A percentile compares a stretch with the other conserved stretches of the same genome.
Conservation (phyloP, 768 basidiomycete species). For the Tricholoma matsutake region DNA sequence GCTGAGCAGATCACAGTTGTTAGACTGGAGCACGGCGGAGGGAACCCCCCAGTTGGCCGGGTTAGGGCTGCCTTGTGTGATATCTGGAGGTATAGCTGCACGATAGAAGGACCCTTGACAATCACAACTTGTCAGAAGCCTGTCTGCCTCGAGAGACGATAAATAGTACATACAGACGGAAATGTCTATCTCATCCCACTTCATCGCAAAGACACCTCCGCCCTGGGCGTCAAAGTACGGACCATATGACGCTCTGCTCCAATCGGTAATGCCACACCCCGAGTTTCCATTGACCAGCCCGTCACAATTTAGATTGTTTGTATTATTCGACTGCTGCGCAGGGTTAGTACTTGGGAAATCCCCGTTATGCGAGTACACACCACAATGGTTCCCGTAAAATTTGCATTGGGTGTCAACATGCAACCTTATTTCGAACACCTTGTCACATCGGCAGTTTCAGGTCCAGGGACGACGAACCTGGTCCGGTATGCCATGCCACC, state of each 20-base stretch:
- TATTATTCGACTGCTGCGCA: constrained; percentile 42
- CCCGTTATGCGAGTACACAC: constrained; percentile 34
- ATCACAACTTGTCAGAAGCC: constrained; percentile 3
- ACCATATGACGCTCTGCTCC: constrained; percentile 82
- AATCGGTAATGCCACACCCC: constrained; percentile 77
- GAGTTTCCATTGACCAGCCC: constrained; percentile 52
- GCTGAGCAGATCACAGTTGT: constrained; percentile 51
- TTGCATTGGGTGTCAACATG: constrained; percentile 46
- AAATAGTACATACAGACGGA: constrained; percentile 59
- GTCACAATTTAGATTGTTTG: constrained; percentile 54
- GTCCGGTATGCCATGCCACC: constrained; percentile 74
- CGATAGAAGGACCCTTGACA: constrained; percentile 78
- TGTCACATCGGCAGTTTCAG: neutral
- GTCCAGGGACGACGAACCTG: constrained; percentile 39
- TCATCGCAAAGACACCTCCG: constrained; percentile 87
- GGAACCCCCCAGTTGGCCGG: constrained; percentile 70
- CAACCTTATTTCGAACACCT: constrained; percentile 44
- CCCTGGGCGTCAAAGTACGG: constrained; percentile 74
- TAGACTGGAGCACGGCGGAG: constrained; percentile 54
- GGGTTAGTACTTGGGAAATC: neutral
- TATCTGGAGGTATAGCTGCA: constrained; percentile 68
- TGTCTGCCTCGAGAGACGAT: neutral
- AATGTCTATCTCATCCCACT: constrained; percentile 79
- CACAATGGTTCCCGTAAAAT: constrained; percentile 62
- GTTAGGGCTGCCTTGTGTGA: constrained; percentile 55